Conservation (phyloP, 1,139 yeast genomes). For the Geotrichum restrictum region DNA sequence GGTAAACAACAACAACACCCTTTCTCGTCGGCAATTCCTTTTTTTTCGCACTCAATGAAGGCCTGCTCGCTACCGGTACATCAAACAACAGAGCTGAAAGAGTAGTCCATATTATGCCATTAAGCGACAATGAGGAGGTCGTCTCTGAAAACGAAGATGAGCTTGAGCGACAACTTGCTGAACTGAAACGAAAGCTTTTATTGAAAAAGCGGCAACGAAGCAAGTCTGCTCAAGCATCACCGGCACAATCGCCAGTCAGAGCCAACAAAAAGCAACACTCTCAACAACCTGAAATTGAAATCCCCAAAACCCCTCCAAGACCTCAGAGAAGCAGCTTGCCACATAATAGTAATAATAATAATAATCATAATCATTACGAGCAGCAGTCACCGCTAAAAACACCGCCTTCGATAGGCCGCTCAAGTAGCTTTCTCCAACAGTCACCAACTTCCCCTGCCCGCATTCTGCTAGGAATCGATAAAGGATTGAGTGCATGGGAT, state of each 20-base stretch:
- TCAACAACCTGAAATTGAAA: neutral
- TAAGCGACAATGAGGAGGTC: conserved; percentile 4
- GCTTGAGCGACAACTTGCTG: conserved; percentile 10
- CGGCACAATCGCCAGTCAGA: neutral
- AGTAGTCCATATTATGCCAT: no score
- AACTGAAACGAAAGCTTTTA: conserved; percentile 7
- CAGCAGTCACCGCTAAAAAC: conserved; percentile 7
- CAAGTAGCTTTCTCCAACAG: neutral
- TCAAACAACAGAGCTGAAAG: no score
- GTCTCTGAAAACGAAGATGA: conserved; percentile 13
- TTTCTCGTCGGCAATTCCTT: no score
- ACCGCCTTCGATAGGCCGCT: conserved; percentile 4
- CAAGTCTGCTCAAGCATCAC: conserved; percentile 1
- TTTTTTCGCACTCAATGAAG: no score
- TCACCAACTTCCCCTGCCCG: conserved; percentile 20
- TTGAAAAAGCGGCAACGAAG: neutral
- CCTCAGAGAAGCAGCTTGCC: neutral
- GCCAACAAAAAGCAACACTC: neutral
- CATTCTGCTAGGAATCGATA: conserved; percentile 18
- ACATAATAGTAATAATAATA: no score
- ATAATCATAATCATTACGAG: no score
- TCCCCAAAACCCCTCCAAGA: conserved; percentile 5
- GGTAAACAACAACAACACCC: no score
- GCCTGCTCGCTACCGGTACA: no score
- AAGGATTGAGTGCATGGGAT: conserved; percentile 20